phyloP scores from a whole-genome alignment of 768 basidiomycete genomes.

The Asterophora lycoperdoides region DNA sequence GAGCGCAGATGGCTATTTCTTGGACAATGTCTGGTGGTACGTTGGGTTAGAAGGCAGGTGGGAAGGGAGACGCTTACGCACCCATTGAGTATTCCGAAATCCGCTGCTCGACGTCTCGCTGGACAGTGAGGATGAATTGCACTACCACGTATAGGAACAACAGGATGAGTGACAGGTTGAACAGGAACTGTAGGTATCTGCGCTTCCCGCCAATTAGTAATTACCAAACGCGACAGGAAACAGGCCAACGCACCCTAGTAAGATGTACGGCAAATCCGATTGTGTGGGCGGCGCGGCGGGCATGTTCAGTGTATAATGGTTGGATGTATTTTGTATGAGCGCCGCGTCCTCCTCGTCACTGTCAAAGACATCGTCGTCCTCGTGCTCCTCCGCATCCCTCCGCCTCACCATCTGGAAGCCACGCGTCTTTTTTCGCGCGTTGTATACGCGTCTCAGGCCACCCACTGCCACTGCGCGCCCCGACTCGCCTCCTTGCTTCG shows the following conservation, averaged over 20 bases:
- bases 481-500: constrained; percentile 17
- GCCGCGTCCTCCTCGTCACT: constrained; percentile 45
- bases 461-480: constrained; percentile 58
- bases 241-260: constrained; percentile 69
- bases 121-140: constrained; percentile 86
- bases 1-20: constrained; percentile 85
- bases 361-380: constrained; percentile 38
- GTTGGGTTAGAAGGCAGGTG: not conserved
- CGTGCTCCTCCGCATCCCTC: constrained; percentile 25
- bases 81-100: constrained; percentile 88
- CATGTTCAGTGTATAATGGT: constrained; percentile 83
- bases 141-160: constrained; percentile 82
- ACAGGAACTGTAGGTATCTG: constrained; percentile 92
- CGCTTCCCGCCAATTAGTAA: constrained; percentile 14
- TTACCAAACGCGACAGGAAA: not conserved
- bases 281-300: constrained; percentile 52
- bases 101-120: constrained; percentile 83
- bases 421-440: constrained; percentile 50
- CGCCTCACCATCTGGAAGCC: constrained; percentile 17
- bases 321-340: constrained; percentile 50
- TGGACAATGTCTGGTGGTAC: constrained; percentile 71
- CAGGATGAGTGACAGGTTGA: constrained; percentile 81
- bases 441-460: constrained; percentile 62
- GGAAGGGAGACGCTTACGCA: constrained; percentile 29
- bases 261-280: constrained; percentile 72